phyloP scores from a whole-genome alignment of 140 eudicot species.

The Anethum foeniculum region DNA sequence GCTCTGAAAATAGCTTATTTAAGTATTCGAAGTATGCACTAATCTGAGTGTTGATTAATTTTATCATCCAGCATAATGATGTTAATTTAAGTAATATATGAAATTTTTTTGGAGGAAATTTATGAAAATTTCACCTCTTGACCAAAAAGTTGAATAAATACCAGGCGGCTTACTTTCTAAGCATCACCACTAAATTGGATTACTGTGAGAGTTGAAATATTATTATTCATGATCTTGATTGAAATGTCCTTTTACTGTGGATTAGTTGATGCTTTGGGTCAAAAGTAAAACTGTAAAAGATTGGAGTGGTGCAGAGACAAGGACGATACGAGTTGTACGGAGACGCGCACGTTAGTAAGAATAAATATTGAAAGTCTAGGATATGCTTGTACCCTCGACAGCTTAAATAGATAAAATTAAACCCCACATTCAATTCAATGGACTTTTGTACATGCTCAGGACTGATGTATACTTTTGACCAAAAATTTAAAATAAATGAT shows the following conservation, averaged over 20 bases:
- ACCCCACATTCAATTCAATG: neutral
- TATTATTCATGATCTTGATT: neutral
- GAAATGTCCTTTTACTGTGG: neutral
- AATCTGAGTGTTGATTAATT: too few relatives aligned
- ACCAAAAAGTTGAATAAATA: too few relatives aligned
- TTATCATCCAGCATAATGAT: too few relatives aligned
- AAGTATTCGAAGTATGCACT: too few relatives aligned
- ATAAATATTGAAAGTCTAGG: neutral
- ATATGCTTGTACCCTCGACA: neutral
- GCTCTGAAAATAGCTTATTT: too few relatives aligned
- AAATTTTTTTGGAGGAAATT: too few relatives aligned
- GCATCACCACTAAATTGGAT: too few relatives aligned
- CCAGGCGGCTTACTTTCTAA: too few relatives aligned
- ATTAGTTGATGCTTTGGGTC: neutral
- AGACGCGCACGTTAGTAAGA: neutral
- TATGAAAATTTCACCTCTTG: too few relatives aligned
- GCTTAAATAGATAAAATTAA: neutral
- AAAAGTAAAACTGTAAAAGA: neutral
- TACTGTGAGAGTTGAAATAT: too few relatives aligned
- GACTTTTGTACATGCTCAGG: neutral
- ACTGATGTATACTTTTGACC: neutral
- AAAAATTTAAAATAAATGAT: neutral
- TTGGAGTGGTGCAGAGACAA: neutral
- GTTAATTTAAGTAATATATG: too few relatives aligned
- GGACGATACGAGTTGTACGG: slow-evolving; percentile 5